Conservation (phyloP, 2,329 filamentous ascomycete species). For the Remersonia thermophila region DNA sequence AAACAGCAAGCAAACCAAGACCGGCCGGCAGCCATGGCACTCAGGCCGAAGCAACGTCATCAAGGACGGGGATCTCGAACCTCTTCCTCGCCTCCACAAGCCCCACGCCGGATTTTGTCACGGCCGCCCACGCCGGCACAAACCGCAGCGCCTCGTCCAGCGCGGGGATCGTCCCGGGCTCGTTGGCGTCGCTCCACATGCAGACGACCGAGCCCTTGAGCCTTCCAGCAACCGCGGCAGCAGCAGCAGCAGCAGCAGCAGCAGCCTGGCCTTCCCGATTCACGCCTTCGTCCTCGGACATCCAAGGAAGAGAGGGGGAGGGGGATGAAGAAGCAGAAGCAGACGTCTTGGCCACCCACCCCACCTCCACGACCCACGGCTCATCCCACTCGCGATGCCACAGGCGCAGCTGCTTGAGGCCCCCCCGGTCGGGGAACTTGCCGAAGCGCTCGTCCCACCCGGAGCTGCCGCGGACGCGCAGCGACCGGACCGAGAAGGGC, state of each 20-base stretch:
- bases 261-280: slow-evolving; percentile 9
- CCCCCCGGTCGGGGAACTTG: slow-evolving; percentile 42
- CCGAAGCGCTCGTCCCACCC: slow-evolving; percentile 53
- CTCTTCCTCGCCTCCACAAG: slow-evolving; percentile 68
- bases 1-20: too few species aligned
- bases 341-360: slow-evolving; percentile 27
- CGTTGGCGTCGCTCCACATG: slow-evolving; percentile 79
- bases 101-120: slow-evolving; percentile 64
- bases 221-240: slow-evolving; percentile 17
- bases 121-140: slow-evolving; percentile 65
- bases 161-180: slow-evolving; percentile 59
- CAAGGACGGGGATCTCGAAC: slow-evolving; percentile 37
- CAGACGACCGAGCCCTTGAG: slow-evolving; percentile 61
- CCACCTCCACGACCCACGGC: slow-evolving; percentile 63
- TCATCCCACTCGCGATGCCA: slow-evolving; percentile 74
- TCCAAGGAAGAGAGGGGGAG: slow-evolving; percentile 1
- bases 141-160: slow-evolving; percentile 68
- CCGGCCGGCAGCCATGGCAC: too few species aligned
- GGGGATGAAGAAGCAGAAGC: too few species aligned
- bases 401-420: slow-evolving; percentile 34
- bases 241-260: slow-evolving; percentile 23
- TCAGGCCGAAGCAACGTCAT: too few species aligned
- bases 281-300: not conserved
- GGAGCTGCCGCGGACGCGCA: slow-evolving; percentile 50
- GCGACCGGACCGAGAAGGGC: slow-evolving; percentile 42